Evolutionary conservation across 768 basidiomycete species (phyloP), one percentile per base, ranked within the genome.

Genomic region (Lactarius deliciosus): DNA sequence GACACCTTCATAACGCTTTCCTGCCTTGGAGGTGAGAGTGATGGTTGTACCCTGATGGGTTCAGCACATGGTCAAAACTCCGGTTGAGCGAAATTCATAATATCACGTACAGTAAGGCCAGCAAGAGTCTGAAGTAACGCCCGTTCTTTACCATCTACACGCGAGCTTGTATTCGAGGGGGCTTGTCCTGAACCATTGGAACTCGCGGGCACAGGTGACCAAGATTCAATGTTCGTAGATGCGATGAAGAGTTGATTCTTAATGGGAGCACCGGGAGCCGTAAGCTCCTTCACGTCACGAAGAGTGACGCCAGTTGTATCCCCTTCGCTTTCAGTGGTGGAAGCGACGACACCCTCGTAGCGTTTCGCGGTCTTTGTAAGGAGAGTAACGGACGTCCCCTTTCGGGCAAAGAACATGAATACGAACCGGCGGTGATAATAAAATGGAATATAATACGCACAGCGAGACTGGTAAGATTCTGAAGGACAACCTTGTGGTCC

Each of bases 381-480:
- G 66, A 93, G 81, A 32, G 89, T 89, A 72, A 93, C 80, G 34
- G 88, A 89, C 11, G 89, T 90, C 50, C 91, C 90, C 91, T 89
- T 59, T 63, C 36, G 25, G 36, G 34, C 16, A 60, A 55, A 30
- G 15, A 55, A 60, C 41, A 38, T 68, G 18, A 60, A 54, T 11
- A 57, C 30, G 47, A 47, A 40, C 43, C 13, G 20, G 34, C 15
- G 32, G 50, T 54, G 41, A 65, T 34, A 15, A 16, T 20, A 1
- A 15, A 22, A 60, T 36, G 32, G 25, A 55, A 56, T 16, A 45
- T 9, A 16, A 28, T 25, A 81, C 87, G 72, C 66, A 89, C 88
- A 40, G 85, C 88, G 57, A 89, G 78, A 64, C 85, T 86, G 64
- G 84, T 75, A 20, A 89, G 80, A 66, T 81, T 76, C 72, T 85